Evolutionary conservation across 345 rosid genomes (phyloP).

Genomic region (Melaleuca quinquenervia): DNA sequence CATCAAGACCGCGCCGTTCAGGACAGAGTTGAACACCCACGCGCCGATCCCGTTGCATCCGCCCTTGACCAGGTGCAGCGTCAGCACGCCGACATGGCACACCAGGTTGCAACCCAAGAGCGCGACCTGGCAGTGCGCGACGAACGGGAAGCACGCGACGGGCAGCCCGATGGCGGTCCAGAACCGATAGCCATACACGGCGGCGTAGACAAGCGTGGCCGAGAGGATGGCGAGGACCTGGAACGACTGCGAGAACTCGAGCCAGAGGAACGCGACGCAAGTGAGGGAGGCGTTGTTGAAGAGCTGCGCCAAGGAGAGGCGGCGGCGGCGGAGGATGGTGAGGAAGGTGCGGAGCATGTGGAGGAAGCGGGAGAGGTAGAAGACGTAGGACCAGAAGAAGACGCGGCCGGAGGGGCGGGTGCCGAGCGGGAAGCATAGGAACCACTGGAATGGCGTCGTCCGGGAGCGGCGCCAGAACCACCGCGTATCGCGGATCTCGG

Average conservation of each 20-base stretch:
- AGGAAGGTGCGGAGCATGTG: conserved; percentile 68
- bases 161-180: conserved; percentile 84
- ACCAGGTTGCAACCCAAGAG: conserved; percentile 51
- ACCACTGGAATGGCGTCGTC: conserved; percentile 76
- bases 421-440: conserved; percentile 85
- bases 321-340: conserved; percentile 38
- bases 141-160: conserved; percentile 56
- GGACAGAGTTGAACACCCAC: conserved; percentile 73
- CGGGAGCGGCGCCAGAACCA: conserved; percentile 71
- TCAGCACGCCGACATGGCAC: conserved; percentile 75
- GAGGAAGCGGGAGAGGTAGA: conserved; percentile 71
- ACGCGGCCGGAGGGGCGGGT: conserved; percentile 92
- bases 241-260: conserved; percentile 82
- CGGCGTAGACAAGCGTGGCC: conserved; percentile 55
- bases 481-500: conserved; percentile 75
- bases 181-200: conserved; percentile 77
- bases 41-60: conserved; percentile 97
- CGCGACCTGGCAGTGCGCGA: conserved; percentile 51
- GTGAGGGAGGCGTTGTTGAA: conserved; percentile 49
- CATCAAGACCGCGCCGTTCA: conserved; percentile 49
- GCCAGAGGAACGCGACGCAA: conserved; percentile 70
- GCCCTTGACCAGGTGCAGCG: conserved; percentile 66
- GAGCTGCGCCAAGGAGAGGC: conserved; percentile 47
- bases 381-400: conserved; percentile 90
- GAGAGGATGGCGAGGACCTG: conserved; percentile 73